These are phyloP conservation scores for Lipomyces yamanashiensis DNA, from an alignment of 805 yeast species.

Conservation along the genomic window DNA sequence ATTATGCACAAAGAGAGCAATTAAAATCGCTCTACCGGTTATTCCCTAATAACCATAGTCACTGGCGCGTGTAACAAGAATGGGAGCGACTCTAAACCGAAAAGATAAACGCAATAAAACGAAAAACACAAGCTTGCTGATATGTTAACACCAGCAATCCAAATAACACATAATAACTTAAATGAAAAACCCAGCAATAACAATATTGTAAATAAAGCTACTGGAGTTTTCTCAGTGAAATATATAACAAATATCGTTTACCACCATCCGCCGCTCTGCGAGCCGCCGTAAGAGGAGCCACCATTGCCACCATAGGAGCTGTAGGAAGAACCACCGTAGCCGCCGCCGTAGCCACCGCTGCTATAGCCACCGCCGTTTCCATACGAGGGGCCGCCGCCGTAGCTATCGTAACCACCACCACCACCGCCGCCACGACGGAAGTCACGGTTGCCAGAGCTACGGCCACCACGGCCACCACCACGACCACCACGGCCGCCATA, in stretches of 20 bases:
- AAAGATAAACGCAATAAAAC: constrained; percentile 2
- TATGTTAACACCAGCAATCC: neutral
- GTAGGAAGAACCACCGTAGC: constrained; percentile 43
- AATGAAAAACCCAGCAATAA: neutral
- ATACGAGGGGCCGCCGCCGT: constrained; percentile 39
- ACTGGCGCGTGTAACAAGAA: constrained; percentile 29
- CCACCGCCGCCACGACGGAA: constrained; percentile 55
- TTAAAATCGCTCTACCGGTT: neutral
- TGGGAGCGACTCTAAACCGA: constrained; percentile 17
- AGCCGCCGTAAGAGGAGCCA: constrained; percentile 10
- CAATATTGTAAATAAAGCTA: neutral
- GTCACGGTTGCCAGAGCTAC: constrained; percentile 53
- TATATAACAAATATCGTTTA: constrained; percentile 5
- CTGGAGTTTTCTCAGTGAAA: neutral
- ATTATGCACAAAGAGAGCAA: constrained; percentile 9
- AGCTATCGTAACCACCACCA: constrained; percentile 42
- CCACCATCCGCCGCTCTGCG: constrained; percentile 24
- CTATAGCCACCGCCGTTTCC: constrained; percentile 11
- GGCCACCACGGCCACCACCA: constrained; percentile 48
- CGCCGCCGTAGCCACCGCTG: constrained; percentile 35
- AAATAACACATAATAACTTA: neutral
- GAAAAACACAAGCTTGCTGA: neutral
- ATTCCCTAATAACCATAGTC: constrained; percentile 12
- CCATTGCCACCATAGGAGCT: constrained; percentile 41
- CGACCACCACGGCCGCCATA: constrained; percentile 57